phyloP scores from a whole-genome alignment of 768 basidiomycete genomes.

The Roridomyces roridus region DNA sequence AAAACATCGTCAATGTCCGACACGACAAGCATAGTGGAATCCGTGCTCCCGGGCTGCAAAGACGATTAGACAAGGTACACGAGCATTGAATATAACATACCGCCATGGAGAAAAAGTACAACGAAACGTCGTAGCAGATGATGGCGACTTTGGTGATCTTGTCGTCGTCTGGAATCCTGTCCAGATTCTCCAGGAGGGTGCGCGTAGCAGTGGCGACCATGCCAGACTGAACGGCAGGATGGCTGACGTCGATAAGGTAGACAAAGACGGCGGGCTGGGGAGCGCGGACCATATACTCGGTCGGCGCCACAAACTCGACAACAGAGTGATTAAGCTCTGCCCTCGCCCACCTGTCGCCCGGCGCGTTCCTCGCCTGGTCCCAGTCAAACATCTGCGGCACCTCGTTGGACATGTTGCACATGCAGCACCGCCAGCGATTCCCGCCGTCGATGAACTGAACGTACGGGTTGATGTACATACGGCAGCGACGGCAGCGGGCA shows the following conservation, averaged over 20 bases:
- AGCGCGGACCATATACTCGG: slow-evolving; percentile 99
- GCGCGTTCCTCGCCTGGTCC: slow-evolving; percentile 93
- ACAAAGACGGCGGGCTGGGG: slow-evolving; percentile 97
- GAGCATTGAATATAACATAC: slow-evolving; percentile 47
- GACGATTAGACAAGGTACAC: not conserved
- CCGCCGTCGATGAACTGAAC: slow-evolving; percentile 98
- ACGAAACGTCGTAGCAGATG: slow-evolving; percentile 87
- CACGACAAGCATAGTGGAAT: slow-evolving; percentile 95
- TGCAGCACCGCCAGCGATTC: slow-evolving; percentile 98
- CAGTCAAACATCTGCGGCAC: slow-evolving; percentile 98
- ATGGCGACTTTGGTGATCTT: slow-evolving; percentile 91
- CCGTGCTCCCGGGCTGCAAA: slow-evolving; percentile 66
- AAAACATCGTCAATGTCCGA: slow-evolving; percentile 98
- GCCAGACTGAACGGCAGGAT: slow-evolving; percentile 89
- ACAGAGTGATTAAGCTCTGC: slow-evolving; percentile 92
- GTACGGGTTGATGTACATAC: slow-evolving; percentile 97
- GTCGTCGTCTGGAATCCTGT: slow-evolving; percentile 95
- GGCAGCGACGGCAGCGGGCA: slow-evolving; percentile 93
- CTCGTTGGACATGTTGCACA: slow-evolving; percentile 98
- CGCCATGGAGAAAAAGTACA: slow-evolving; percentile 97
- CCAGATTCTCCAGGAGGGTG: slow-evolving; percentile 93
- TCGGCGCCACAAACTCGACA: slow-evolving; percentile 98
- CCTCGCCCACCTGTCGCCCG: slow-evolving; percentile 93
- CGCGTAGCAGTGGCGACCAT: slow-evolving; percentile 99
- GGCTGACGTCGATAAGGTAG: slow-evolving; percentile 97